These are phyloP conservation scores for Pleurotus pulmonarius DNA, from an alignment of 768 basidiomycete genomes.

Conservation along the genomic window DNA sequence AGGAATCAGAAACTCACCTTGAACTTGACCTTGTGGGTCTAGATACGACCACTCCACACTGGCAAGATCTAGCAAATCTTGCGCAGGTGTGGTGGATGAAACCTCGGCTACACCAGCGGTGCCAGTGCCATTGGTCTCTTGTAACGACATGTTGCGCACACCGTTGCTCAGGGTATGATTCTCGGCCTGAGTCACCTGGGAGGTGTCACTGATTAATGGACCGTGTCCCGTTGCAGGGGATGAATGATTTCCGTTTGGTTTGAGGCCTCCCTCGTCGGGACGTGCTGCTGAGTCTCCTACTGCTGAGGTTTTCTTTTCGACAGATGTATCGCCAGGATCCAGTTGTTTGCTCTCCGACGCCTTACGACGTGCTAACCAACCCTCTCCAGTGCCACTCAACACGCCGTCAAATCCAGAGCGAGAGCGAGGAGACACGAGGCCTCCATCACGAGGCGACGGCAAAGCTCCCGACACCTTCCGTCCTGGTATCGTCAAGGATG, in stretches of 20 bases:
- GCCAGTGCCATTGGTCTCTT: constrained; percentile 8
- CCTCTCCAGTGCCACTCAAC: constrained; percentile 53
- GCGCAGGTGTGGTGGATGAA: constrained; percentile 31
- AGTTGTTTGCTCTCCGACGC: constrained; percentile 46
- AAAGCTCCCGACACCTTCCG: constrained; percentile 62
- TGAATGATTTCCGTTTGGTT: background rate
- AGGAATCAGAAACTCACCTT: constrained; percentile 51
- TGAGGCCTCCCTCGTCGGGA: no score
- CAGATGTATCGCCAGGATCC: constrained; percentile 31
- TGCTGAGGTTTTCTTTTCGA: constrained; percentile 39
- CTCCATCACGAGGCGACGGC: constrained; percentile 54
- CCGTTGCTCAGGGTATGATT: background rate
- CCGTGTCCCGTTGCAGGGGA: background rate
- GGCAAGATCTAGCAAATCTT: constrained; percentile 49
- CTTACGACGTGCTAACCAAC: constrained; percentile 65
- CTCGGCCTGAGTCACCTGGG: background rate
- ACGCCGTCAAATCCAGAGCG: constrained; percentile 76
- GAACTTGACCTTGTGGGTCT: constrained; percentile 87
- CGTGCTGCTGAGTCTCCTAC: constrained; percentile 34
- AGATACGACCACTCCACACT: constrained; percentile 87
- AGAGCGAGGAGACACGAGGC: constrained; percentile 63
- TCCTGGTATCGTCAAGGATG: constrained; percentile 45
- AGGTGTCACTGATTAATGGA: background rate
- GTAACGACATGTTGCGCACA: background rate
- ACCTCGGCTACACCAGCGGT: constrained; percentile 13